Evolutionary conservation across 495 filamentous ascomycete genomes (phyloP), one percentile per base, ranked within the genome.

Genomic region (Umbilicaria muhlenbergii): DNA sequence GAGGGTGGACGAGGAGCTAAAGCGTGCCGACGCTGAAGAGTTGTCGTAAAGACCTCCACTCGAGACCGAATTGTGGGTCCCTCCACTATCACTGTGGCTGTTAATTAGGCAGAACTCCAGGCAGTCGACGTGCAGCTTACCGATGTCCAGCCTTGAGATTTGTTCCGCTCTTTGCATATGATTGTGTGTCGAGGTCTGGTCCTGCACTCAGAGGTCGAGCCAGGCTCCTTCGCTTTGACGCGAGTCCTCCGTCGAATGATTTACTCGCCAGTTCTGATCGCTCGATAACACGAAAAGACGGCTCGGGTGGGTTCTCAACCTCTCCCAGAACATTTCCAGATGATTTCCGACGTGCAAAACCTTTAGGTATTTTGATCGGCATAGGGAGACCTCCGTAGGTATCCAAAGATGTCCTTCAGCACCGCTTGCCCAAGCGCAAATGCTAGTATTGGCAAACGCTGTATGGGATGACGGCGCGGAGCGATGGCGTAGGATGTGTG

Each of bases 1-100:
- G 8, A 78, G 61, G 14, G 80, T 86, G 5, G 81, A 83, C 13
- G 77, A 74, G 43, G 82, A 82, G 54, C 80, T 84, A 48, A 81
- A 67, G 39, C 79, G 75, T 11, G 61, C 64, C n/a, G 69, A 69
- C 28, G 64, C 61, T 24, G 75, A 78, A 7, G 80, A 81, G 51
- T 75, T 78, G 50, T 85, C 71, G 51, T 68, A 58, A 5, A 53
- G 47, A 35, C 54, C 75, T 42, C 66, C 67, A 14, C 72, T 75
- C 6, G 66, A 69, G 18, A 70, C 67, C 44, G 79, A 78, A 47
- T 75, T 73, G 49, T 79, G 75, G 35, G 78, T 78, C 19, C 71
- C 77, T 43, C 75, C 78, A 59, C 79, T 81, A 42, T 71, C 70
- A 55, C 70, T 75, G 50, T 39, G 50, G 33, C 51, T 38, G 41